Base-by-base conservation (phyloP, 306 rosid species). In the Vigna hirtella region DNA sequence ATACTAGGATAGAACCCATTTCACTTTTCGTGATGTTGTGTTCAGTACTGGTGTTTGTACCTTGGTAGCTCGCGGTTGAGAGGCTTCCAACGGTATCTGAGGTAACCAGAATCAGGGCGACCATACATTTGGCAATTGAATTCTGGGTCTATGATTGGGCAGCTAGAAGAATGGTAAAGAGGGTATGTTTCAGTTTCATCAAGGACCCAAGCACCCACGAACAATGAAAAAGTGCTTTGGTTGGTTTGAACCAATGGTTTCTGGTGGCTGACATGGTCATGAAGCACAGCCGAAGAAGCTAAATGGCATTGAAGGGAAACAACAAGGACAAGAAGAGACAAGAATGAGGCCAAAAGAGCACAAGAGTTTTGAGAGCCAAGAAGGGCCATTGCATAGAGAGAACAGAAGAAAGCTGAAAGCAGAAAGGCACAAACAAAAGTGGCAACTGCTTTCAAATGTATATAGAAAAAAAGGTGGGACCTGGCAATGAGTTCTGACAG, bases 51-150 rank as follows among this genome's bases (percentile, higher is more conserved):
- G 38, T 48, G 40, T 9, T 16, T 22, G 73, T 77, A 93, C 98
- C 98, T 90, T 65, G 98, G 98, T 74, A 93, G 93, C 77, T 93
- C 88, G 50, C 96, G 90, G 45, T 83, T 77, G 73, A 90, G 91
- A 40, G 98, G 98, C 66, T 87, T 85, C 98, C 98, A 93, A 55
- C 96, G 85, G 79, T 89, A 90, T 24, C 81, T 86, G 74, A 93
- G 94, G 84, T 93, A 93, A 59, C 85, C 87, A 0, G 91, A 85
- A 76, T 93, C 98, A 17, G 98, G 98, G 9, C 98, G 94, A 18
- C 96, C 98, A 70, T 82, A 89, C 86, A 79, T 79, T 81, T 93
- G 94, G 82, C 98, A 93, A 18, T 93, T 90, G 93, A 90, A 93
- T 67, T 86, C 77, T 1, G 98, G 89, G 72, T 93, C 98, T 38